phyloP scores from a whole-genome alignment of 495 filamentous ascomycete genomes.

The Aspergillus sclerotiicarbonarius region DNA sequence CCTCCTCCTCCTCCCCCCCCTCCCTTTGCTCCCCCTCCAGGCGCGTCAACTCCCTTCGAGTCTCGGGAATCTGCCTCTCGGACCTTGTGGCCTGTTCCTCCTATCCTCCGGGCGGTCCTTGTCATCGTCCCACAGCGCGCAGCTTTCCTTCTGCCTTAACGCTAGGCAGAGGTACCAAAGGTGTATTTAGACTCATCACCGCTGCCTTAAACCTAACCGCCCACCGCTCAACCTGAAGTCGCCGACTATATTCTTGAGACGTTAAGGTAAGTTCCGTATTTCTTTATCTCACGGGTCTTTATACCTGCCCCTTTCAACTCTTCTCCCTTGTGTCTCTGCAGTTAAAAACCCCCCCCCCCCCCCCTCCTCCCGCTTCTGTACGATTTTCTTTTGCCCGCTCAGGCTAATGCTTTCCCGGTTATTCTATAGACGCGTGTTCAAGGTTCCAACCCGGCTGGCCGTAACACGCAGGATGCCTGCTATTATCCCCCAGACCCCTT shows the following conservation, averaged over 20 bases:
- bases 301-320: not conserved
- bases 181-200: constrained; percentile 9
- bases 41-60: not conserved
- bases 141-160: not conserved
- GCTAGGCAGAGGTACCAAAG: not conserved
- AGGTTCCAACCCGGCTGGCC: constrained; percentile 6
- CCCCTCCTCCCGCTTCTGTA: constrained; percentile 1
- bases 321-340: not conserved
- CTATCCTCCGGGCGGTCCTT: not conserved
- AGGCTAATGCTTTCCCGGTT: not conserved
- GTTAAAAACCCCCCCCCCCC: not conserved
- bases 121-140: not conserved
- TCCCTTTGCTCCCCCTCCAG: not conserved
- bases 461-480: constrained; percentile 34
- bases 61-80: not conserved
- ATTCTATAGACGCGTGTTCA: constrained; percentile 4
- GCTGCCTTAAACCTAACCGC: constrained; percentile 13
- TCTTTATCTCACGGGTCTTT: not conserved
- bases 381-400: not conserved
- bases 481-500: constrained; percentile 51
- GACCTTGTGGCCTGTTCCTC: not conserved
- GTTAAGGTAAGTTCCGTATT: not conserved
- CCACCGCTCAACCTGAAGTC: constrained; percentile 15
- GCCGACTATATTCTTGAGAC: not conserved
- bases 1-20: constrained; percentile 7